phyloP scores from a whole-genome alignment of 2,329 filamentous ascomycete genomes.

The Chaetomium strumarium region DNA sequence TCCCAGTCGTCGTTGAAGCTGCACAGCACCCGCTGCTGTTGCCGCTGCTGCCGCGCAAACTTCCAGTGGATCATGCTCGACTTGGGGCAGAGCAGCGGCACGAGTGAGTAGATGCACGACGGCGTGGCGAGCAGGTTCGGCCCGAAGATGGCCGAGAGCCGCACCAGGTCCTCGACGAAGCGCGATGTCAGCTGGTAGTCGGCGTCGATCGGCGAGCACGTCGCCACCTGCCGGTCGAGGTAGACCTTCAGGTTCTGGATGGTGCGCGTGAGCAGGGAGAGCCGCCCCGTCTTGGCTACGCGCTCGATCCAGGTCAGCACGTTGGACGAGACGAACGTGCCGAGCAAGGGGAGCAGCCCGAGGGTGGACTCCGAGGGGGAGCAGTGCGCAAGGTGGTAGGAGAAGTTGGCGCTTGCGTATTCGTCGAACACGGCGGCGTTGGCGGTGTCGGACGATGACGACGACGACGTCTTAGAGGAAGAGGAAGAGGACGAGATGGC shows the following conservation, averaged over 20 bases:
- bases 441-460: neutral
- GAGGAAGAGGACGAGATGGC: neutral
- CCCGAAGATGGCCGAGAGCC: conserved; percentile 15
- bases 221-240: conserved; percentile 13
- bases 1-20: conserved; percentile 18
- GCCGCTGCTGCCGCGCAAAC: conserved; percentile 9
- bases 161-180: conserved; percentile 12
- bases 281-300: conserved; percentile 17
- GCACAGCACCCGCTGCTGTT: conserved; percentile 14
- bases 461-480: too few relatives aligned
- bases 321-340: conserved; percentile 30
- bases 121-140: conserved; percentile 14
- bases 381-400: conserved; percentile 31
- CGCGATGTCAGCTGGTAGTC: conserved; percentile 14
- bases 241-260: conserved; percentile 15
- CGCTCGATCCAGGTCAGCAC: conserved; percentile 35
- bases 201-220: conserved; percentile 14
- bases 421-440: conserved; percentile 19
- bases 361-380: conserved; percentile 17
- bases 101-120: conserved; percentile 15
- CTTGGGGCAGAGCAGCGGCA: conserved; percentile 18
- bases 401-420: conserved; percentile 31
- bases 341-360: conserved; percentile 23
- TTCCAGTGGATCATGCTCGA: conserved; percentile 13
- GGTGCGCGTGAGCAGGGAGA: conserved; percentile 12